Conservation (phyloP, 2,329 filamentous ascomycete genomes). For the Cladosporium sp. region DNA sequence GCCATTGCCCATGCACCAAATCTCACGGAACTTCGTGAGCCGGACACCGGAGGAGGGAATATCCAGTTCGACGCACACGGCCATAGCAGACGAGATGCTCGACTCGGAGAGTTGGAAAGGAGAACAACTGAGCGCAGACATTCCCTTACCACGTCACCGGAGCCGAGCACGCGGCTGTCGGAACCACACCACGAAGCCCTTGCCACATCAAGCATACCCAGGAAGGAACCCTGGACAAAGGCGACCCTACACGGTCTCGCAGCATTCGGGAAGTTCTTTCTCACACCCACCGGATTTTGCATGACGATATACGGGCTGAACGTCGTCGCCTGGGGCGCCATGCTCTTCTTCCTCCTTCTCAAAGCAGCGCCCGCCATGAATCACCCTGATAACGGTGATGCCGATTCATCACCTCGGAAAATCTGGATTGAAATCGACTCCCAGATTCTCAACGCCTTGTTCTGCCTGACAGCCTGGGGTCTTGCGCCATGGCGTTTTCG, state of each 20-base stretch:
- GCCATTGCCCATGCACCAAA: conserved; percentile 41
- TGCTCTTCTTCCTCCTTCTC: conserved; percentile 82
- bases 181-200: no score
- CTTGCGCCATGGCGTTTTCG: conserved; percentile 82
- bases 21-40: conserved; percentile 38
- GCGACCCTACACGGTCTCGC: conserved; percentile 59
- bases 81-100: conserved; percentile 20
- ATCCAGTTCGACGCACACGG: conserved; percentile 34
- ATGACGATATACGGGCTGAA: conserved; percentile 79
- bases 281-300: conserved; percentile 73
- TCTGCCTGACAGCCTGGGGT: conserved; percentile 84
- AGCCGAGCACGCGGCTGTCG: background rate
- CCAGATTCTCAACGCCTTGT: conserved; percentile 79
- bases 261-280: conserved; percentile 70
- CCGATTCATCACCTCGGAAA: conserved; percentile 62
- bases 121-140: background rate
- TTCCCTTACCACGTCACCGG: background rate
- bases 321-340: conserved; percentile 84
- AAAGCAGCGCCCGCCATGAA: conserved; percentile 75
- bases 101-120: conserved; percentile 10
- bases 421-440: conserved; percentile 85
- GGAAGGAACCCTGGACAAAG: no score
- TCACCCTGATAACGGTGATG: conserved; percentile 44
- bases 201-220: no score
- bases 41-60: conserved; percentile 29